phyloP scores from a whole-genome alignment of 2,329 filamentous ascomycete species.

The Allantophomopsis cytisporea region DNA sequence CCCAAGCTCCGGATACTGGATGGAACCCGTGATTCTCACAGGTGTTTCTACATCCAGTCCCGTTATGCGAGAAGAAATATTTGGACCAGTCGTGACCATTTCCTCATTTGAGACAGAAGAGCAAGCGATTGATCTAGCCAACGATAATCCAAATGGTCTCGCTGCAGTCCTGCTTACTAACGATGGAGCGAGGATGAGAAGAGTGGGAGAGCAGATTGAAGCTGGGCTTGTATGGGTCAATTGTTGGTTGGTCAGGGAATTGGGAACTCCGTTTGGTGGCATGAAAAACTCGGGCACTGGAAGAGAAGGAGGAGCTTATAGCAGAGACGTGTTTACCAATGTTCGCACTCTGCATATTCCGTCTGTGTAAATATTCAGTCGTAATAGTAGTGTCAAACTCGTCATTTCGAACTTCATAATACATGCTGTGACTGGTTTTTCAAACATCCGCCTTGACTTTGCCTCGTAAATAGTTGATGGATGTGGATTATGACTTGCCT shows the following conservation, averaged over 20 bases:
- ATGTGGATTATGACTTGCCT: too few species aligned
- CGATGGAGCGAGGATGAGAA: constrained; percentile 15
- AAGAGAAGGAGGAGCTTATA: constrained; percentile 19
- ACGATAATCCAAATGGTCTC: constrained; percentile 29
- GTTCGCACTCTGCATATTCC: constrained; percentile 18
- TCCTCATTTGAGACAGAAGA: constrained; percentile 36
- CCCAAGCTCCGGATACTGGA: constrained; percentile 3
- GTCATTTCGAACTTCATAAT: too few species aligned
- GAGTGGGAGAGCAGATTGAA: constrained; percentile 18
- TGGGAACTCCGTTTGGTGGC: constrained; percentile 20
- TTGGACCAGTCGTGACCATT: constrained; percentile 43
- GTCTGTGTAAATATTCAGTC: neutral
- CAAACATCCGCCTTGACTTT: too few species aligned
- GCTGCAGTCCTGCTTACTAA: constrained; percentile 17
- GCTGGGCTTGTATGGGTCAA: constrained; percentile 21
- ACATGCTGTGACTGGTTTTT: too few species aligned
- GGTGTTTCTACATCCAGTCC: constrained; percentile 1
- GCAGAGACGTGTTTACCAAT: constrained; percentile 19
- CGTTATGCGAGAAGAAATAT: constrained; percentile 34
- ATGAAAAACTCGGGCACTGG: constrained; percentile 20
- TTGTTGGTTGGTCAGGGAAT: constrained; percentile 19
- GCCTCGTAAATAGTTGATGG: too few species aligned
- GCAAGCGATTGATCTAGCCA: constrained; percentile 42
- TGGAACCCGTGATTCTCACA: constrained; percentile 5
- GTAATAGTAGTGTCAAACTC: too few species aligned